These are phyloP conservation scores for Fomitopsis pinicola DNA, from an alignment of 1,284 basidiomycete species.

Conservation along the genomic window DNA sequence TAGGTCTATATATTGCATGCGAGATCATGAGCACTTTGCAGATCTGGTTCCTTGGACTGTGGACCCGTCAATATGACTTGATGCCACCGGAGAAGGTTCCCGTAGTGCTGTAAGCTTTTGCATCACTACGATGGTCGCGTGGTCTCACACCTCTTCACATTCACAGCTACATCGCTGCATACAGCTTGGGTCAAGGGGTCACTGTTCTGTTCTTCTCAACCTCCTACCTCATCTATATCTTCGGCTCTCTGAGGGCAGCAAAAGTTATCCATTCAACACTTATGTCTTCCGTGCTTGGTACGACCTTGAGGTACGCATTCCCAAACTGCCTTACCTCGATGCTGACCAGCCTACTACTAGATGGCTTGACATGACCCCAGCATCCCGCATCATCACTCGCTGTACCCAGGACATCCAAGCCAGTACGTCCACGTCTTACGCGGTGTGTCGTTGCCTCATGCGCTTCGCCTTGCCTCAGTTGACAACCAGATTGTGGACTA, in stretches of 20 bases:
- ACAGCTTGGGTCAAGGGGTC: conserved; percentile 32
- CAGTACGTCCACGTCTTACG: conserved; percentile 16
- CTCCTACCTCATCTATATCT: conserved; percentile 31
- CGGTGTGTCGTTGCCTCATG: background rate
- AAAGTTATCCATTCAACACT: conserved; percentile 54
- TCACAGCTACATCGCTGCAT: conserved; percentile 39
- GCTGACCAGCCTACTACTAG: conserved; percentile 23
- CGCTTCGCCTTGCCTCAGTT: conserved; percentile 9
- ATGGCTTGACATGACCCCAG: conserved; percentile 54
- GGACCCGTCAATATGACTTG: conserved; percentile 30
- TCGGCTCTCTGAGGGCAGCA: conserved; percentile 47
- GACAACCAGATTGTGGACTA: conserved; percentile 29
- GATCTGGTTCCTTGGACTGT: conserved; percentile 26
- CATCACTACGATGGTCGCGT: background rate
- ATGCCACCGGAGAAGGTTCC: conserved; percentile 20
- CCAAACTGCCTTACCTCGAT: no score
- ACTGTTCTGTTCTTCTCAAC: conserved; percentile 24
- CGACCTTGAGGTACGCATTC: conserved; percentile 42
- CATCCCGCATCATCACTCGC: conserved; percentile 51
- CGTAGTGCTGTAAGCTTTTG: conserved; percentile 16
- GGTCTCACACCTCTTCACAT: conserved; percentile 12
- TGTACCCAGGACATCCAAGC: conserved; percentile 55
- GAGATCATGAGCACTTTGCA: conserved; percentile 11
- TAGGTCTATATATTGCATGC: conserved; percentile 16
- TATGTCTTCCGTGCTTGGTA: conserved; percentile 49